Evolutionary conservation across 495 filamentous ascomycete genomes (phyloP).

Genomic region (Lepraria neglecta): DNA sequence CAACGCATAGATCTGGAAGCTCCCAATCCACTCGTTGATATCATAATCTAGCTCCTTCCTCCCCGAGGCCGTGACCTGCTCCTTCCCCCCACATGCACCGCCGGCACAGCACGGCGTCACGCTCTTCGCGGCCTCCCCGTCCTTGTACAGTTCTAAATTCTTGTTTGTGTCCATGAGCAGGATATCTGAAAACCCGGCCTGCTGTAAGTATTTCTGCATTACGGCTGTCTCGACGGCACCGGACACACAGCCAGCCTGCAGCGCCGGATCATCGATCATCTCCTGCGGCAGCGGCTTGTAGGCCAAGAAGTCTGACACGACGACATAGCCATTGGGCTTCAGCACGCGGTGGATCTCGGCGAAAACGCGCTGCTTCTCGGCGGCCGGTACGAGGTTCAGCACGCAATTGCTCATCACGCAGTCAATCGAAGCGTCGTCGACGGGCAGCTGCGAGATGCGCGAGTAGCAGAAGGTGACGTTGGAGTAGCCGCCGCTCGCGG

Average conservation of each 20-base stretch:
- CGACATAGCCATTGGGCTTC: constrained; percentile 55
- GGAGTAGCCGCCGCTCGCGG: constrained; percentile 33
- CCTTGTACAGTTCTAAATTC: constrained; percentile 6
- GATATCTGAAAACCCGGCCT: constrained; percentile 43
- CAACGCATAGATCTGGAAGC: constrained; percentile 4
- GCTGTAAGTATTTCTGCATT: constrained; percentile 50
- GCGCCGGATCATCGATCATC: constrained; percentile 41
- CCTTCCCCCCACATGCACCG: not conserved
- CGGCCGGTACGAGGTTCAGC: constrained; percentile 56
- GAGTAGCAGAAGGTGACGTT: constrained; percentile 50
- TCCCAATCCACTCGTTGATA: constrained; percentile 1
- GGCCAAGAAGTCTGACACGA: constrained; percentile 59
- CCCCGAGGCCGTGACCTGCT: not conserved
- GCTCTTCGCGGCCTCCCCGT: constrained; percentile 1
- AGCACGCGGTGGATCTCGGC: constrained; percentile 56
- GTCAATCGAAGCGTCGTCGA: constrained; percentile 42
- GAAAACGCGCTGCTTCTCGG: constrained; percentile 53
- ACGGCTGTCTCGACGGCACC: constrained; percentile 50
- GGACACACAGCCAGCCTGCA: constrained; percentile 57
- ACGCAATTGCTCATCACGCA: constrained; percentile 62
- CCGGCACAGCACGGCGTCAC: constrained; percentile 1
- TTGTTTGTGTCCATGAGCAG: constrained; percentile 1
- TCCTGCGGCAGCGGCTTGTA: constrained; percentile 46
- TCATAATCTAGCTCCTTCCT: not conserved
- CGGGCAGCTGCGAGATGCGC: constrained; percentile 47